A percentile compares a stretch with the other conserved stretches of the same genome.
Evolutionary conservation across 805 yeast genomes (phyloP).

Genomic region (Candida piceae): DNA sequence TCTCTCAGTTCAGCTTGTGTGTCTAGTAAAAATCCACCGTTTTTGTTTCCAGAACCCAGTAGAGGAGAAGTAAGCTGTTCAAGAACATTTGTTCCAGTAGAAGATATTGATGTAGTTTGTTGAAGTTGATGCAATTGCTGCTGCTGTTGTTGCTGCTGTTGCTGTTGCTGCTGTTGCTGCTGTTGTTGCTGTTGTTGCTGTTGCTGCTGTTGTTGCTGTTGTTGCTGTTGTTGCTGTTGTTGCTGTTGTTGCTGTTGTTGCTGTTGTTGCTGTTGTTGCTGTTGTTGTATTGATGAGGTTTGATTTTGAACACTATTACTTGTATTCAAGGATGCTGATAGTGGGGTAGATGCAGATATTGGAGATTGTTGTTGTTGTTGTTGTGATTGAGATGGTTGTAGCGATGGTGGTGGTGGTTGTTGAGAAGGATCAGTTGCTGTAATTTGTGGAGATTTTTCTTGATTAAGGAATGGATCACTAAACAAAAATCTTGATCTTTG

Average conservation of each 20-base stretch:
- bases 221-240: conserved; percentile 1
- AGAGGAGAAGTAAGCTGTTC: no score
- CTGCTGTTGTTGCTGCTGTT: conserved; percentile 3
- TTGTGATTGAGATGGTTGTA: conserved; percentile 8
- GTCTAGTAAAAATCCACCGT: no score
- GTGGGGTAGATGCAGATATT: conserved; percentile 5
- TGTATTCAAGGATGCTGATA: neutral
- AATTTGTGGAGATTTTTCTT: conserved; percentile 8
- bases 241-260: conserved; percentile 4
- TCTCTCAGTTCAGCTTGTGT: no score
- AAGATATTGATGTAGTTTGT: no score
- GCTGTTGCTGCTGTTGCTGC: conserved; percentile 6
- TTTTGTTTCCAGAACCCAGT: no score
- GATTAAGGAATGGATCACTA: conserved; percentile 49
- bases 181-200: conserved; percentile 10
- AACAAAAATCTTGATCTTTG: conserved; percentile 67
- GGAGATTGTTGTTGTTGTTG: conserved; percentile 4
- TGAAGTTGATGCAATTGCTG: no score
- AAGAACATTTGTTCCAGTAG: no score
- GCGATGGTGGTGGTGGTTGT: conserved; percentile 9
- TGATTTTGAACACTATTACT: conserved; percentile 3
- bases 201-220: no score
- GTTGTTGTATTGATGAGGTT: conserved; percentile 5
- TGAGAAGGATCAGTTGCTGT: conserved; percentile 3
- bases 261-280: conserved; percentile 1